These are phyloP conservation scores for Trapa incisa DNA, from an alignment of 345 rosid species.

Conservation along the genomic window DNA sequence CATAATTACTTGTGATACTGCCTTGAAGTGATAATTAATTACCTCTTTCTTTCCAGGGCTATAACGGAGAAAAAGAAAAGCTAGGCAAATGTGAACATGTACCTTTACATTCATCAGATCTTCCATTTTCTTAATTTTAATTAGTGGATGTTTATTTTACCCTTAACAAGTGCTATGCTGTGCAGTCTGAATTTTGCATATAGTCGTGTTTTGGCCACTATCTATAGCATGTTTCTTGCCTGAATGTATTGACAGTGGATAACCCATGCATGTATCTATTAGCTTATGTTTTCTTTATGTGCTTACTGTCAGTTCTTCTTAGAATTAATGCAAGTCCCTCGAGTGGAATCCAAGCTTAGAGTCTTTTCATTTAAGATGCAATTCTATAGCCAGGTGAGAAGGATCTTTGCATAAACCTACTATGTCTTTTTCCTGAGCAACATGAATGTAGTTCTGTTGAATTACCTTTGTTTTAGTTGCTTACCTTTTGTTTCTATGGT, in stretches of 20 bases:
- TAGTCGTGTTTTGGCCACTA: neutral
- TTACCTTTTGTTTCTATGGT: conserved; percentile 4
- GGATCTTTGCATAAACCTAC: conserved; percentile 1
- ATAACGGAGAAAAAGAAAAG: conserved; percentile 71
- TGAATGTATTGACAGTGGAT: neutral
- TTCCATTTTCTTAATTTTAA: neutral
- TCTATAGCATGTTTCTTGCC: neutral
- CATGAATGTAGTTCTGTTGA: no score
- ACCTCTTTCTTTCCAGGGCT: conserved; percentile 39
- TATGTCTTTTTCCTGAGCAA: neutral
- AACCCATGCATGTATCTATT: conserved; percentile 6
- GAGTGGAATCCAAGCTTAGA: conserved; percentile 83
- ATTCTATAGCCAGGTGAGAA: conserved; percentile 62
- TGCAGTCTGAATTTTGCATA: neutral
- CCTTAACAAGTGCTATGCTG: neutral
- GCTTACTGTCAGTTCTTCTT: conserved; percentile 55
- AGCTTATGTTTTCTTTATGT: conserved; percentile 12
- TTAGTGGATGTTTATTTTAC: neutral
- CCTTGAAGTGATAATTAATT: neutral
- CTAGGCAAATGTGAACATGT: conserved; percentile 94
- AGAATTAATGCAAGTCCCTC: conserved; percentile 84
- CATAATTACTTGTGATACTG: neutral
- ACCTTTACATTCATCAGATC: conserved; percentile 7
- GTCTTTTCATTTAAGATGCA: conserved; percentile 89
- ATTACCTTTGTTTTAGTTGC: conserved; percentile 2